Conservation (phyloP, 306 rosid genomes). For the Begonia peltatifolia region DNA sequence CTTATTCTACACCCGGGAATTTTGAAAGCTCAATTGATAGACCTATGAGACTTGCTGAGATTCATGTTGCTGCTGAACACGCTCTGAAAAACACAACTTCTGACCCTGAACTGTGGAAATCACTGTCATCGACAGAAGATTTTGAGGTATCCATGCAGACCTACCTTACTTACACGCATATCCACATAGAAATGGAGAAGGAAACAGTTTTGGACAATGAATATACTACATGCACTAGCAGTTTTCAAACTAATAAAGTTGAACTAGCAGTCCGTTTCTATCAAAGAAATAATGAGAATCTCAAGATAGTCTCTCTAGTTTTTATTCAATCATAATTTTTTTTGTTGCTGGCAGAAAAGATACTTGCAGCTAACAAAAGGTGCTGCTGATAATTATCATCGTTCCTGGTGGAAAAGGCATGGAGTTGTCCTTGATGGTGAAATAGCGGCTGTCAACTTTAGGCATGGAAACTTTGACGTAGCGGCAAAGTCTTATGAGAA, state of each 20-base stretch:
- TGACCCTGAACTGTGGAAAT: constrained; percentile 41
- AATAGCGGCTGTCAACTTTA: constrained; percentile 81
- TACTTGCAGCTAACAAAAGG: constrained; percentile 90
- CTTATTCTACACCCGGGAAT: constrained; percentile 84
- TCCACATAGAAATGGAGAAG: background rate
- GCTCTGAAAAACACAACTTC: constrained; percentile 70
- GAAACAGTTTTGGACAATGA: background rate
- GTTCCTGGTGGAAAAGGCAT: constrained; percentile 98
- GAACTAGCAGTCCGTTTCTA: too few species aligned
- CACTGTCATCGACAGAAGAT: constrained; percentile 65
- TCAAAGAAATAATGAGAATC: too few species aligned
- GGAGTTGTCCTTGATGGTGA: constrained; percentile 99
- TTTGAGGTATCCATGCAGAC: constrained; percentile 59
- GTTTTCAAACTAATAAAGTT: background rate
- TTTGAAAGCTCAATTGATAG: constrained; percentile 68
- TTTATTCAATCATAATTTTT: background rate
- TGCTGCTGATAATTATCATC: constrained; percentile 87
- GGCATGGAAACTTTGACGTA: constrained; percentile 68
- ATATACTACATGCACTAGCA: background rate
- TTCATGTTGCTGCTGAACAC: constrained; percentile 80
- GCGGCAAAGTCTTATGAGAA: constrained; percentile 99
- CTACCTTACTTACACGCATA: background rate
- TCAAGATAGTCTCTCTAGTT: too few species aligned
- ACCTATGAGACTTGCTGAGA: constrained; percentile 98
- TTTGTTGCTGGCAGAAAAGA: constrained; percentile 55